A percentile compares a stretch with the other conserved stretches of the same genome.
Evolutionary conservation across 169 alveolate genomes (phyloP).

Genomic region (Cryptosporidium canis): DNA sequence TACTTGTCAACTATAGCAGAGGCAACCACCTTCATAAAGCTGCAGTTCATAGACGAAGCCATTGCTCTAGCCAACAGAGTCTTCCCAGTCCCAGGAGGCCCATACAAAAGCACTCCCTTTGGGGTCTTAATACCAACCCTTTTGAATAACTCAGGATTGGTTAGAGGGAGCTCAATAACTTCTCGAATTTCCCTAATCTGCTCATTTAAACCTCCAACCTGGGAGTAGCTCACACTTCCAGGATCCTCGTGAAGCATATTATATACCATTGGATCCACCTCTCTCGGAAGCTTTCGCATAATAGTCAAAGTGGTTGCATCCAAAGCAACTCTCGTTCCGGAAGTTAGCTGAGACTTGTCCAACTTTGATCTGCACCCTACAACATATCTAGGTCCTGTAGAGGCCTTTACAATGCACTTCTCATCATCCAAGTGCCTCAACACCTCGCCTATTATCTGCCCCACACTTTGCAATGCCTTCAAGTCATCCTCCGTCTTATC

Average conservation of each 20-base stretch:
- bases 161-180: conserved; percentile 97
- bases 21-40: conserved; percentile 98
- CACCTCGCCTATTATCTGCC: conserved; percentile 98
- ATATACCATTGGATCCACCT: conserved; percentile 98
- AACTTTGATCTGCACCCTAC: conserved; percentile 95
- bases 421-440: conserved; percentile 93
- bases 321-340: conserved; percentile 98
- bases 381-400: conserved; percentile 97
- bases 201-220: conserved; percentile 97
- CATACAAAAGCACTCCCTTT: conserved; percentile 97
- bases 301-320: conserved; percentile 99
- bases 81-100: conserved; percentile 99
- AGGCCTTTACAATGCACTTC: conserved; percentile 94
- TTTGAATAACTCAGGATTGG: conserved; percentile 96
- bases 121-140: conserved; percentile 99
- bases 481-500: conserved; percentile 96
- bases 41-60: conserved; percentile 97
- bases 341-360: conserved; percentile 88
- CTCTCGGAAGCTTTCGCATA: conserved; percentile 96
- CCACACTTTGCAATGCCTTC: conserved; percentile 97
- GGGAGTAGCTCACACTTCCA: conserved; percentile 86
- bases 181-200: conserved; percentile 98
- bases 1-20: conserved; percentile 99
- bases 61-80: conserved; percentile 98
- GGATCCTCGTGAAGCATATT: conserved; percentile 97